phyloP scores from a whole-genome alignment of 1,284 basidiomycete genomes.

The Athelia sp. region DNA sequence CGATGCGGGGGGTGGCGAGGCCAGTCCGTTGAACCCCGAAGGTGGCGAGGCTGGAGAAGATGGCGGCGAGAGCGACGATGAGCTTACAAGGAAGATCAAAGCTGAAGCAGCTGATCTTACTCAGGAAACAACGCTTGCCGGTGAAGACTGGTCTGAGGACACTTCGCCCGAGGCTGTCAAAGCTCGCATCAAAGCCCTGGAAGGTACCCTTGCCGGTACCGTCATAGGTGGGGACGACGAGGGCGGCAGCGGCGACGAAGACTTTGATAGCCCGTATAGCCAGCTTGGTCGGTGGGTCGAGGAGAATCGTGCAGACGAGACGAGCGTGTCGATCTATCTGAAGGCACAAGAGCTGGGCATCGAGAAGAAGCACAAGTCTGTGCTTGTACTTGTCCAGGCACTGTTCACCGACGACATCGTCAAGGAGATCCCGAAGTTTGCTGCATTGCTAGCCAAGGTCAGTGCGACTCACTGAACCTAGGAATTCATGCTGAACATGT shows the following conservation, averaged over 20 bases:
- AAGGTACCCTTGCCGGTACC: conserved; percentile 56
- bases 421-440: conserved; percentile 70
- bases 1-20: conserved; percentile 28
- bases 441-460: conserved; percentile 80
- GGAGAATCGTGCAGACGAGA: conserved; percentile 62
- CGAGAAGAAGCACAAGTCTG: conserved; percentile 93
- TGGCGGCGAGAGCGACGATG: conserved; percentile 71
- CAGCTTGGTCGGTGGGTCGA: conserved; percentile 85
- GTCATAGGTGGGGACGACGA: conserved; percentile 58
- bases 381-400: conserved; percentile 83
- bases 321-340: conserved; percentile 48
- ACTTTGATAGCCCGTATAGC: conserved; percentile 81
- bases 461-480: conserved; percentile 12
- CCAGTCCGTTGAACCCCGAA: conserved; percentile 5
- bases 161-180: conserved; percentile 91
- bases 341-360: conserved; percentile 78
- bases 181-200: conserved; percentile 78
- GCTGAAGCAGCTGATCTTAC: conserved; percentile 80
- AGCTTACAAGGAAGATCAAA: conserved; percentile 79
- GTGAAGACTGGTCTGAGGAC: conserved; percentile 88
- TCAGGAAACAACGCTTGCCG: conserved; percentile 50
- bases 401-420: conserved; percentile 81
- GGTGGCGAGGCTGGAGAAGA: conserved; percentile 24
- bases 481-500: conserved; percentile 4
- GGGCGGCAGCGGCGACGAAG: conserved; percentile 88